A percentile compares a stretch with the other conserved stretches of the same genome.
Conservation (phyloP, 176 grass and related monocot species). For the Otatea glauca region DNA sequence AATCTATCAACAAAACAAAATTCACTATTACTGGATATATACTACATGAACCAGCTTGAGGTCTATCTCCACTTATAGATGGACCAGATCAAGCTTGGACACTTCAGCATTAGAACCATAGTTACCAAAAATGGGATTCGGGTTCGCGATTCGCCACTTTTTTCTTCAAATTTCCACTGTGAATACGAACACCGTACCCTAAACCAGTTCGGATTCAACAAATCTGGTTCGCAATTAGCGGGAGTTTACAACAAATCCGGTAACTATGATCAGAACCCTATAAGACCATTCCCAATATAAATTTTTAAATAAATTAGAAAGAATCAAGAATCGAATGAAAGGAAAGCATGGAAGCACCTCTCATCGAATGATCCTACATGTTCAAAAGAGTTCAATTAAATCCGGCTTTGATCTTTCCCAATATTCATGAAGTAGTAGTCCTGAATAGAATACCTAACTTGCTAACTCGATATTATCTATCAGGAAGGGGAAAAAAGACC, state of each 20-base stretch:
- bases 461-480: neutral
- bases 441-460: slow-evolving; percentile 38
- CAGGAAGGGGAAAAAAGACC: slow-evolving; percentile 8
- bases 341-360: no score
- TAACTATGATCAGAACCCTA: neutral
- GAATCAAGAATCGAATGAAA: neutral
- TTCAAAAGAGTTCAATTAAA: slow-evolving; percentile 13
- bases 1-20: slow-evolving; percentile 5
- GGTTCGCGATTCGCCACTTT: no score
- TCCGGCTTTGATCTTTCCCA: neutral
- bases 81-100: neutral
- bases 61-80: slow-evolving; percentile 16
- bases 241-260: no score
- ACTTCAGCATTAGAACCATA: neutral
- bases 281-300: neutral
- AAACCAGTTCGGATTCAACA: no score
- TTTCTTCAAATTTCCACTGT: no score
- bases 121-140: no score
- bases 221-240: no score
- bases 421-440: neutral
- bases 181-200: no score
- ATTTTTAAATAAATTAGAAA: neutral
- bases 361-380: neutral
- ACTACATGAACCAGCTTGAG: neutral
- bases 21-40: neutral